phyloP scores from a whole-genome alignment of 495 filamentous ascomycete species.

The Tuber umbilicatum region DNA sequence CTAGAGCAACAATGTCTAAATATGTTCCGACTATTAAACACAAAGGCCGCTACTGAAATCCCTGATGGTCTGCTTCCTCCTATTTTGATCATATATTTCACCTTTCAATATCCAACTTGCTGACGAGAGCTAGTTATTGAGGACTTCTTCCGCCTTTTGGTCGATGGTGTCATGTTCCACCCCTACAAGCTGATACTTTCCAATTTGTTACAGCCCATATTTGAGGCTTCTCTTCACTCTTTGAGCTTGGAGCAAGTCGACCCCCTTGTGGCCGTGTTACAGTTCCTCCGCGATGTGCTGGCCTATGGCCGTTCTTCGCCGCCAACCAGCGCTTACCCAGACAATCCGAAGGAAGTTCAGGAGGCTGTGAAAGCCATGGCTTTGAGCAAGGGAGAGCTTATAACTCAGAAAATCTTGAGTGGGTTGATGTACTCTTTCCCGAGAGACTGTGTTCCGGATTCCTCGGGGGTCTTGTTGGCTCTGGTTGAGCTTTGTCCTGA shows the following conservation, averaged over 20 bases:
- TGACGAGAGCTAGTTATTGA: slow-evolving; percentile 64
- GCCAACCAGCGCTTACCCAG: slow-evolving; percentile 59
- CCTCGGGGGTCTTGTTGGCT: slow-evolving; percentile 79
- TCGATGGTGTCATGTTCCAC: slow-evolving; percentile 87
- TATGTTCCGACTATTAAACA: slow-evolving; percentile 82
- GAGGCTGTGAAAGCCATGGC: slow-evolving; percentile 66
- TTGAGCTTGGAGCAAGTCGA: slow-evolving; percentile 83
- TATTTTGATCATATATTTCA: neutral
- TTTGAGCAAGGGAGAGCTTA: slow-evolving; percentile 61
- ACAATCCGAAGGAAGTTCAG: slow-evolving; percentile 59
- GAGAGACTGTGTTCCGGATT: slow-evolving; percentile 86
- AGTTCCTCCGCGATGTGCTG: slow-evolving; percentile 89
- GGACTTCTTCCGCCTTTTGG: slow-evolving; percentile 90
- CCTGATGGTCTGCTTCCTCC: slow-evolving; percentile 61
- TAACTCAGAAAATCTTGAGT: slow-evolving; percentile 78
- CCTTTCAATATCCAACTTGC: slow-evolving; percentile 20
- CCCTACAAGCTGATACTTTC: slow-evolving; percentile 73
- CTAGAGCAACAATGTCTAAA: slow-evolving; percentile 84
- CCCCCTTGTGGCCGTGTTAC: slow-evolving; percentile 80
- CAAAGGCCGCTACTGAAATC: slow-evolving; percentile 74
- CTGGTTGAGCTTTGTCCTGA: slow-evolving; percentile 81
- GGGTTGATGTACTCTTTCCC: slow-evolving; percentile 99
- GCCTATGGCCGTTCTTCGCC: slow-evolving; percentile 70
- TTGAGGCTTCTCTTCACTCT: slow-evolving; percentile 76
- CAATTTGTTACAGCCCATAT: slow-evolving; percentile 67